Conservation (phyloP, 192 early-diverging fungal species). For the Gamsiella multidivaricata region DNA sequence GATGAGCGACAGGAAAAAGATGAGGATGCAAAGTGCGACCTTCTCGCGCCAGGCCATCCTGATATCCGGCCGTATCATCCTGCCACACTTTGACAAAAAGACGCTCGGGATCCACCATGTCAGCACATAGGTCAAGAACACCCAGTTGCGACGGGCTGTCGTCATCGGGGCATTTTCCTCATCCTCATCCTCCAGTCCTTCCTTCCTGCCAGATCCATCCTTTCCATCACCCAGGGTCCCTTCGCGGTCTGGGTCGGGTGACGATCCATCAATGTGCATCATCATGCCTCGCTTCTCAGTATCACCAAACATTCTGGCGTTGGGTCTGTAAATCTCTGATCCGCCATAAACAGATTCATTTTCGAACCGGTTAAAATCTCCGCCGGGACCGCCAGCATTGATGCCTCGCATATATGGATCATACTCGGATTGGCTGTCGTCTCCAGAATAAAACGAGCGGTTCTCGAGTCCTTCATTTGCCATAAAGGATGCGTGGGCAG, state of each 20-base stretch:
- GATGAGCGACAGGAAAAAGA: slow-evolving; percentile 78
- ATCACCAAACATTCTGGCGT: slow-evolving; percentile 56
- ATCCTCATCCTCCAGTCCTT: slow-evolving; percentile 56
- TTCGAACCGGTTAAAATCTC: slow-evolving; percentile 41
- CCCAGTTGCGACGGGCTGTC: slow-evolving; percentile 81
- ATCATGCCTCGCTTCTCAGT: slow-evolving; percentile 61
- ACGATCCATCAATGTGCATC: slow-evolving; percentile 40
- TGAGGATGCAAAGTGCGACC: slow-evolving; percentile 88
- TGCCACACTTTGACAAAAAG: slow-evolving; percentile 74
- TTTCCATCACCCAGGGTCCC: slow-evolving; percentile 49
- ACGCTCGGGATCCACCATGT: slow-evolving; percentile 89
- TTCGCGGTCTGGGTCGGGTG: slow-evolving; percentile 37
- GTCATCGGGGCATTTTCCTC: slow-evolving; percentile 65
- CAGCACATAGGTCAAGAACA: slow-evolving; percentile 80
- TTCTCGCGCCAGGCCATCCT: slow-evolving; percentile 98
- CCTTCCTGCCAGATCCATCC: slow-evolving; percentile 44
- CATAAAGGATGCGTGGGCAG: slow-evolving; percentile 35
- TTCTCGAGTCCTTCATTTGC: slow-evolving; percentile 52
- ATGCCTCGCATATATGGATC: slow-evolving; percentile 65
- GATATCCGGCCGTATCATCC: slow-evolving; percentile 82
- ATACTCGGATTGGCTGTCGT: slow-evolving; percentile 72
- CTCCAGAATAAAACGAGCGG: slow-evolving; percentile 56
- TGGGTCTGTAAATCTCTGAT: slow-evolving; percentile 56
- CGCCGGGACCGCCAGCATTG: slow-evolving; percentile 16
- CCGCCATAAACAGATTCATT: slow-evolving; percentile 55